These are phyloP conservation scores for Tephrocybe sp. DNA, from an alignment of 768 basidiomycete genomes.

Conservation along the genomic window DNA sequence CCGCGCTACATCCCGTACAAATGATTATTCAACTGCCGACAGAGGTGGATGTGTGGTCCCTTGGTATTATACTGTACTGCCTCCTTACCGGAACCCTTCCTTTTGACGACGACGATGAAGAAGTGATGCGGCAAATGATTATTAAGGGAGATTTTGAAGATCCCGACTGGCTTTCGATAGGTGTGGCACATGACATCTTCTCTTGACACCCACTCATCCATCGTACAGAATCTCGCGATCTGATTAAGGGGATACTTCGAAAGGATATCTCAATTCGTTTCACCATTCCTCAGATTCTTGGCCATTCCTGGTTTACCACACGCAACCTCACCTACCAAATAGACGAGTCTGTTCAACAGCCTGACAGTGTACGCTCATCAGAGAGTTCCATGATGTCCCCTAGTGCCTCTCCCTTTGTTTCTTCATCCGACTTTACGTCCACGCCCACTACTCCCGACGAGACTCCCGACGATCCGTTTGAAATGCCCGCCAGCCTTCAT, in stretches of 20 bases:
- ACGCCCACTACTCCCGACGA: slow-evolving; percentile 62
- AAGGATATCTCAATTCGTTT: slow-evolving; percentile 75
- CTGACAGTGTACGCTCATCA: slow-evolving; percentile 42
- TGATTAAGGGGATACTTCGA: slow-evolving; percentile 76
- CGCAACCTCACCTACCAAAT: slow-evolving; percentile 33
- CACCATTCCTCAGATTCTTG: slow-evolving; percentile 81
- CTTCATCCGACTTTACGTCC: slow-evolving; percentile 42
- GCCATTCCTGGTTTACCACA: slow-evolving; percentile 82
- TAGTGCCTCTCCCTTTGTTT: slow-evolving; percentile 47
- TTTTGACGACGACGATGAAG: slow-evolving; percentile 89
- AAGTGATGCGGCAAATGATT: slow-evolving; percentile 80
- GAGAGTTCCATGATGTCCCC: slow-evolving; percentile 57
- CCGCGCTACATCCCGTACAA: not conserved
- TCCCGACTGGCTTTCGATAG: slow-evolving; percentile 86
- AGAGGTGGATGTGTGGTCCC: slow-evolving; percentile 97
- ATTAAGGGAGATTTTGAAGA: slow-evolving; percentile 87
- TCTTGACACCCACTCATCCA: not conserved
- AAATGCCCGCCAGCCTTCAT: slow-evolving; percentile 36
- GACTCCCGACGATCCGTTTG: slow-evolving; percentile 43
- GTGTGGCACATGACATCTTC: slow-evolving; percentile 40
- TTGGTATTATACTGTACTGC: slow-evolving; percentile 89
- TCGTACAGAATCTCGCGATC: slow-evolving; percentile 74
- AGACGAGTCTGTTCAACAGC: slow-evolving; percentile 27
- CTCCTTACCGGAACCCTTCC: slow-evolving; percentile 88
- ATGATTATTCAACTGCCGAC: slow-evolving; percentile 17